Evolutionary conservation across 73 alveolate species (phyloP), one percentile per base, ranked within the genome.

Genomic region (Paraurostyla sp.): DNA sequence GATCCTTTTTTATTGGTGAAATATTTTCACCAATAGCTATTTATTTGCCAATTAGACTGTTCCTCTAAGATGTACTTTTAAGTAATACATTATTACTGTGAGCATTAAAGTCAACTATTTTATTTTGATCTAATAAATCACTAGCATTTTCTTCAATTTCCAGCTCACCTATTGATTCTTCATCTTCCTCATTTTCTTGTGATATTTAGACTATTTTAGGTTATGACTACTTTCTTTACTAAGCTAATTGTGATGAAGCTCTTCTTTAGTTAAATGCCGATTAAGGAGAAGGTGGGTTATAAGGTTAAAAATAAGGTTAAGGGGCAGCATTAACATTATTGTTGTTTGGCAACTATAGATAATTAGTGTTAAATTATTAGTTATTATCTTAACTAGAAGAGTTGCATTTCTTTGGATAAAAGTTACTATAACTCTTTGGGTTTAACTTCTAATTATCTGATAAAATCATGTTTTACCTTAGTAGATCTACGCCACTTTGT

Each of bases 81-180:
- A 65, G 32, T 65, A 65, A 40, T 23, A 23, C 7, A 35, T 65
- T 65, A 22, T 65, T 65, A 38, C 82, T 65, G 23, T 65, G 82
- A 7, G 82, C 82, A 40, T 65, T 65, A 40, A 65, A 65, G 25
- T 65, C 82, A 65, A 40, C 36, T 38, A 65, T 40, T 65, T 65
- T 65, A 38, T 65, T 65, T 38, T 33, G 58, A 11, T 65, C 58
- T 38, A 65, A 6, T 15, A 65, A 13, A 0, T 40, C 82, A 38
- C 46, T 35, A 15, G 82, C 82, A 38, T 65, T 65, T 65, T 65
- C 82, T 38, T 65, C 82, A 35, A 65, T 65, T 30, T 65, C 82
- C 13, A 65, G 25, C 6, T 65, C 82, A 38, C 82, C 82, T 7
- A 65, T 38, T 1, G 82, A 65, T 30, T 65, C 82, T 4, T 65